Base-by-base conservation (phyloP, 306 rosid genomes). In the Medicago ruthenica region DNA sequence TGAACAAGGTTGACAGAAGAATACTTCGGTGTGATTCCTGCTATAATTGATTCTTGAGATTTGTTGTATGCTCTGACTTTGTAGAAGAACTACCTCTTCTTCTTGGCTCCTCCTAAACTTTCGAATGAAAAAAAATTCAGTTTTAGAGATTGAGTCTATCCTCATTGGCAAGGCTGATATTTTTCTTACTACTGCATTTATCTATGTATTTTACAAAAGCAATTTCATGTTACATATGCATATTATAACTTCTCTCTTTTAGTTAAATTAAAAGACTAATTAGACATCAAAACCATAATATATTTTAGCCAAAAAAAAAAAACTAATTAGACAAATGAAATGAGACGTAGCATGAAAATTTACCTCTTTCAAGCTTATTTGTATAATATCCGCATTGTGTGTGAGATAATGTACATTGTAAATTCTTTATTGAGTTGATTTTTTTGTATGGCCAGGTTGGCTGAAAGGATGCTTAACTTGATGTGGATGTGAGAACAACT, bases 331-430 rank as follows among this genome's bases (percentile, higher is more conserved):
- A n/a, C 20, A 57, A 57, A 36, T 73, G 41, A 44, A 59, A 59
- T 45, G 62, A 55, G 44, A 36, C 65, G 34, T 53, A n/a, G 24
- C 67, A 22, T 39, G 67, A 50, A 74, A 58, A 48, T 4, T 65
- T 36, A 13, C 13, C 24, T 66, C 31, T 48, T 66, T 76, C 22
- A 68, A 73, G 31, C 60, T 50, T 39, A 51, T 50, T 65, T 44
- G 36, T 22, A 18, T 55, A 31, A 17, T 41, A 51, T 63, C 34
- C 22, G 72, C 21, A 40, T 27, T 24, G 37, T 45, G 70, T 47
- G 40, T 67, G 73, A 54, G 27, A 54, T 41, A 4, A 41, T 54
- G 41, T 31, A 51, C 31, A 24, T 41, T 76, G 80, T 68, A 63
- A 31, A 59, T 37, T 24, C 22, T 59, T 44, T 47, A 7, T 59